Evolutionary conservation across 2,329 filamentous ascomycete genomes (phyloP), one percentile per base, ranked within the genome.

Genomic region (Periconia digitata): DNA sequence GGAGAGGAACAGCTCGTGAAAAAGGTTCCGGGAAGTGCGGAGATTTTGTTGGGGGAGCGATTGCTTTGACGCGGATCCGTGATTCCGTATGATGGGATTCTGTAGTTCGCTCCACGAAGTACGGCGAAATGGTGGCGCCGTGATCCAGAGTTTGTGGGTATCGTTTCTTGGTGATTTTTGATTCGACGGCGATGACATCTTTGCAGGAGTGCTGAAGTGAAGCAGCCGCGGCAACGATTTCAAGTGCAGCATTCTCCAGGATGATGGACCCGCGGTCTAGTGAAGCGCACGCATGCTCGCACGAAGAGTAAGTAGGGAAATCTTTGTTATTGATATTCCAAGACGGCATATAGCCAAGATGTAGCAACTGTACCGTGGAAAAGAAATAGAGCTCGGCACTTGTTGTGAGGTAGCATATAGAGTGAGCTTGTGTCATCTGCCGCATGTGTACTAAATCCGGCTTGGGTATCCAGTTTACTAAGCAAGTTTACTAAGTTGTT

Each of bases 1-100:
- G 43, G 0, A 63, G 62, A 3, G 51, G 44, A 22, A 54, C 51
- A 4, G 47, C 43, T 15, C 54, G 44, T 32, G 49, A 49, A 40
- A 58, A 59, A 27, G 45, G 51, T 20, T 62, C 51, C 24, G 43
- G 47, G 22, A 50, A 50, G 39, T 42, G 46, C 3, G 48, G 44
- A n/a, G 48, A 50, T 24, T 22, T 38, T 6, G 41, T 41, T 16
- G 46, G 41, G 3, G 29, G 27, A 20, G 35, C n/a, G n/a, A 15
- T 37, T 16, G 46, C 20, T 12, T 42, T 47, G 27, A 15, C 4
- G n/a, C 12, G 4, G 3, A 15, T 10, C n/a, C n/a, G 27, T 32
- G 12, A 15, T 32, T 32, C n/a, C 27, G 27, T 32, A 4, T 32
- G 10, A 10, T 10, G 10, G 4, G 27, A 15, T 15, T 32, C 8